These are phyloP conservation scores for Aspergillus affinis DNA, from an alignment of 495 filamentous ascomycete genomes.

Conservation along the genomic window DNA sequence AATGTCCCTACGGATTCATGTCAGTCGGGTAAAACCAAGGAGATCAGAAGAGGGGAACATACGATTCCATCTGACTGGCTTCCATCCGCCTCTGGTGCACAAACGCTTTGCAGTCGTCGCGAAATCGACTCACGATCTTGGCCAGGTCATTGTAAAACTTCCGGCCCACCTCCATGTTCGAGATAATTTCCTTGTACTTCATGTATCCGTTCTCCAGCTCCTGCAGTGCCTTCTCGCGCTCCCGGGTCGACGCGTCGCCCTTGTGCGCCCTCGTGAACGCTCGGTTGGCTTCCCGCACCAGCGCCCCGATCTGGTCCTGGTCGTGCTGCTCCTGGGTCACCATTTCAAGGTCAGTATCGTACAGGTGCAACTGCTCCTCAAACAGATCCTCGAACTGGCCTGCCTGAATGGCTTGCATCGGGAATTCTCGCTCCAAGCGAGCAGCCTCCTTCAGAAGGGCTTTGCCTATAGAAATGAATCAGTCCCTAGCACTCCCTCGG, in stretches of 20 bases:
- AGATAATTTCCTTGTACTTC: slow-evolving; percentile 92
- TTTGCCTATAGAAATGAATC: slow-evolving; percentile 41
- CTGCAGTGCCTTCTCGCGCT: slow-evolving; percentile 84
- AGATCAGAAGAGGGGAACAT: slow-evolving; percentile 18
- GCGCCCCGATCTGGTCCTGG: slow-evolving; percentile 67
- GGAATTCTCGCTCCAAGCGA: slow-evolving; percentile 79
- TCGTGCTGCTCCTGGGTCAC: slow-evolving; percentile 70
- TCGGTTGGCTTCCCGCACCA: slow-evolving; percentile 71
- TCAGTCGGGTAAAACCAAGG: slow-evolving; percentile 5
- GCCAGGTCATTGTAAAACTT: slow-evolving; percentile 98
- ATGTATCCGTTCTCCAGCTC: slow-evolving; percentile 87
- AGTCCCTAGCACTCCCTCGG: background rate
- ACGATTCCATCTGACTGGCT: slow-evolving; percentile 68
- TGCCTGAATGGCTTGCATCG: slow-evolving; percentile 78
- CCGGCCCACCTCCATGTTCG: slow-evolving; percentile 80
- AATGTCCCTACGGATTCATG: slow-evolving; percentile 52
- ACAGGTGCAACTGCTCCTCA: slow-evolving; percentile 74
- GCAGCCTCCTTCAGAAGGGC: slow-evolving; percentile 80
- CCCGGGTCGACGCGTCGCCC: slow-evolving; percentile 71
- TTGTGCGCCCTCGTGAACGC: slow-evolving; percentile 68
- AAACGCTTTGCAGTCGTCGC: slow-evolving; percentile 76
- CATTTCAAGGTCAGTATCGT: slow-evolving; percentile 71
- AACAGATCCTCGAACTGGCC: slow-evolving; percentile 92
- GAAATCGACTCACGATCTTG: slow-evolving; percentile 74
- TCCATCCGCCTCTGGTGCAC: slow-evolving; percentile 78